Evolutionary conservation across 2,329 filamentous ascomycete species (phyloP).

Genomic region (Karstenula rhodostoma): DNA sequence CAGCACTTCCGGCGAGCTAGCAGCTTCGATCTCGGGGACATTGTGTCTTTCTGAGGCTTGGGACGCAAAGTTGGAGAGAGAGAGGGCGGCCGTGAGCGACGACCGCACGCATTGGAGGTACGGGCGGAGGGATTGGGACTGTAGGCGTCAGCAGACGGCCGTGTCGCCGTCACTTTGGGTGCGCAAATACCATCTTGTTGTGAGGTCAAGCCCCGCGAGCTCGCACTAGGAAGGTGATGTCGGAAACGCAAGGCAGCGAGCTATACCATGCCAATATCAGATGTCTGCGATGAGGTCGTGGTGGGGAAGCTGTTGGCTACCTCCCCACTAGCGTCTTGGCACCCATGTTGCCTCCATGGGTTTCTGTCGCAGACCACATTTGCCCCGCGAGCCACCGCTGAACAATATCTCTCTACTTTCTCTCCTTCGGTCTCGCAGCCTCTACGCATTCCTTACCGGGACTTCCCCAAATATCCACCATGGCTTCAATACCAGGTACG

Average conservation of each 20-base stretch:
- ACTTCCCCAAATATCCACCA: constrained; percentile 25
- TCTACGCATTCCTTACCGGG: constrained; percentile 4
- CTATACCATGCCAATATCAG: constrained; percentile 44
- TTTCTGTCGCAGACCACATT: constrained; percentile 38
- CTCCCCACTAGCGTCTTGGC: constrained; percentile 28
- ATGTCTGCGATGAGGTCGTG: constrained; percentile 30
- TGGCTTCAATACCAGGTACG: constrained; percentile 50
- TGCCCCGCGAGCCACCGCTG: constrained; percentile 38
- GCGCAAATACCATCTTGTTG: constrained; percentile 38
- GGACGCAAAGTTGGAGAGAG: constrained; percentile 95
- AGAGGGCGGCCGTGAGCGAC: constrained; percentile 91
- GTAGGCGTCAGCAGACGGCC: constrained; percentile 36
- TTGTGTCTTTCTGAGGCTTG: constrained; percentile 97
- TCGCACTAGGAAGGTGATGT: constrained; percentile 27
- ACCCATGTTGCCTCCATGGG: constrained; percentile 12
- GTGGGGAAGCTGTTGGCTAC: constrained; percentile 34
- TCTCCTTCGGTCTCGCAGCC: constrained; percentile 1
- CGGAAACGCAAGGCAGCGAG: constrained; percentile 23
- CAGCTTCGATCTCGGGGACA: constrained; percentile 95
- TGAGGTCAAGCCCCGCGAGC: constrained; percentile 26
- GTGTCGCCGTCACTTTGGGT: not conserved
- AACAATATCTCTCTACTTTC: constrained; percentile 25
- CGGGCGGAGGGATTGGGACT: constrained; percentile 96
- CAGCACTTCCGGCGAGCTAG: constrained; percentile 90
- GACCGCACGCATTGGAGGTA: constrained; percentile 97